Percentiles rank a stretch among this genome's conserved stretches.
These are phyloP conservation scores for Phytopythium oedochilum DNA, from an alignment of 352 stramenopile species.

Conservation along the genomic window DNA sequence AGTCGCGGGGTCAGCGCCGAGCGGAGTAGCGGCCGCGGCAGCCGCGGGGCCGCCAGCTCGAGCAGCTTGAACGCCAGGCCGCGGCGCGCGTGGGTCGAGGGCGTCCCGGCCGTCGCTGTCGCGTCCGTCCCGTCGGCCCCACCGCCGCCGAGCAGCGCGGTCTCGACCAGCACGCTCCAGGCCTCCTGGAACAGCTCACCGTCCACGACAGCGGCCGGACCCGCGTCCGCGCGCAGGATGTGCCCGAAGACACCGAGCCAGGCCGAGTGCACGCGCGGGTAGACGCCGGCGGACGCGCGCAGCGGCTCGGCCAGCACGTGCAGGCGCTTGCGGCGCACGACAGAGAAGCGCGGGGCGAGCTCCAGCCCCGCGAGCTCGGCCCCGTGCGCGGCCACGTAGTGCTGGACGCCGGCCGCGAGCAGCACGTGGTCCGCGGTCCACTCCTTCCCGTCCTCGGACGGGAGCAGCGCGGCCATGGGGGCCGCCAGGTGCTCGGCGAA, in stretches of 20 bases:
- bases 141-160: constrained; percentile 45
- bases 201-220: constrained; percentile 45
- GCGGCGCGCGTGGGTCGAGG: constrained; percentile 71
- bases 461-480: constrained; percentile 15
- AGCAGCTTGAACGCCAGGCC: constrained; percentile 82
- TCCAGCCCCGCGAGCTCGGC: constrained; percentile 31
- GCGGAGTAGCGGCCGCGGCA: constrained; percentile 45
- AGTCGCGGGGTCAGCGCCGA: constrained; percentile 71
- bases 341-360: constrained; percentile 31
- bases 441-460: constrained; percentile 20
- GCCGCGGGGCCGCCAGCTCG: constrained; percentile 51
- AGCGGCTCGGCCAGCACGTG: constrained; percentile 58
- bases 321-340: constrained; percentile 59
- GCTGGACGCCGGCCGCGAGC: constrained; percentile 64
- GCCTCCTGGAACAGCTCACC: constrained; percentile 67
- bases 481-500: constrained; percentile 37
- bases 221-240: constrained; percentile 46
- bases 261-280: constrained; percentile 72
- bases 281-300: constrained; percentile 60
- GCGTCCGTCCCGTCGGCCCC: background rate
- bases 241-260: constrained; percentile 79
- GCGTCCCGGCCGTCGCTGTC: constrained; percentile 9
- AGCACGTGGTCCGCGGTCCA: constrained; percentile 81
- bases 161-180: constrained; percentile 82
- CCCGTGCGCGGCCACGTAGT: constrained; percentile 49